Conservation (phyloP, 2,329 filamentous ascomycete species). For the Aspergillus aculeatinus region DNA sequence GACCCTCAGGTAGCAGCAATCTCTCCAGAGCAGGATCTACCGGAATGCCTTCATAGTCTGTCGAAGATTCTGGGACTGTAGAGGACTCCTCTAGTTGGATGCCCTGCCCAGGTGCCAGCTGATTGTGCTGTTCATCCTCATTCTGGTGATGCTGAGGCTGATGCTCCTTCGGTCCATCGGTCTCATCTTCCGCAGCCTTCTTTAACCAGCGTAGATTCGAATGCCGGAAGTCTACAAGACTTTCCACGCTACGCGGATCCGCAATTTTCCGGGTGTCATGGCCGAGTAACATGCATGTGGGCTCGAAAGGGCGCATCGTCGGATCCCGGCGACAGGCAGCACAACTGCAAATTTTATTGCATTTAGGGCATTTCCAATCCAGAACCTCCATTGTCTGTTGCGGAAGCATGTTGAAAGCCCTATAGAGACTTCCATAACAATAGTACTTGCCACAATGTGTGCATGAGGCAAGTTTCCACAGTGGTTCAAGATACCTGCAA, state of each 20-base stretch:
- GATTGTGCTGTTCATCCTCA: conserved; percentile 53
- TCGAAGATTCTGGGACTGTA: conserved; percentile 5
- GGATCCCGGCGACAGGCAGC: conserved; percentile 69
- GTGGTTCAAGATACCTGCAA: conserved; percentile 75
- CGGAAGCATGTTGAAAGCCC: conserved; percentile 88
- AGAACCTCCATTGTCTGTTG: conserved; percentile 76
- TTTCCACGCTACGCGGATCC: conserved; percentile 86
- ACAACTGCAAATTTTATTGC: conserved; percentile 82
- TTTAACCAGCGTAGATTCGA: conserved; percentile 85
- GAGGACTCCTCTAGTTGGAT: conserved; percentile 37
- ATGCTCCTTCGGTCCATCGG: conserved; percentile 44
- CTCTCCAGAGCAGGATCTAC: conserved; percentile 45
- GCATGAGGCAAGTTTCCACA: conserved; percentile 83
- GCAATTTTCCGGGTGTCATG: conserved; percentile 89
- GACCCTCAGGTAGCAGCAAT: not conserved
- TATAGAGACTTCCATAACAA: conserved; percentile 89
- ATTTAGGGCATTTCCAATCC: conserved; percentile 87
- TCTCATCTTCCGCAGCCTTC: conserved; percentile 55
- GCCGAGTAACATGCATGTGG: conserved; percentile 82
- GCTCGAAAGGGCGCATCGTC: conserved; percentile 75
- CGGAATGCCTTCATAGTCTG: conserved; percentile 34
- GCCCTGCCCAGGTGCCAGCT: conserved; percentile 47
- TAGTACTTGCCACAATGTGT: conserved; percentile 73
- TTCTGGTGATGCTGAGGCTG: conserved; percentile 38
- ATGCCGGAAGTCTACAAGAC: conserved; percentile 82